phyloP scores from a whole-genome alignment of 805 yeast species.

The Pichia exigua region DNA sequence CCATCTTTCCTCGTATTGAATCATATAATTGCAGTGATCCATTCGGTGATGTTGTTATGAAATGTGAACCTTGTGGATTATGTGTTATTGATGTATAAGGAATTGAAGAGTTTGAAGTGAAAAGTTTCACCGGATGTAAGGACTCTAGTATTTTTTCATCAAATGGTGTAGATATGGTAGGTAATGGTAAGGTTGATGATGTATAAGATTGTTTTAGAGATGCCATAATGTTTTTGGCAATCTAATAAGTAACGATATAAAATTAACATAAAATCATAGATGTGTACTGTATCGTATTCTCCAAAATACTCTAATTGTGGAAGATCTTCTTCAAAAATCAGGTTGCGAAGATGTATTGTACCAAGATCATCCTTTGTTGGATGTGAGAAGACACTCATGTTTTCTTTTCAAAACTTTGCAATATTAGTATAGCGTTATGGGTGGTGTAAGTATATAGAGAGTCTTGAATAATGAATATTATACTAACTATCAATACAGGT shows the following conservation, averaged over 20 bases:
- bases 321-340: no score
- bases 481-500: constrained; percentile 1
- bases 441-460: constrained; percentile 1
- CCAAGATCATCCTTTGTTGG: no score
- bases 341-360: no score
- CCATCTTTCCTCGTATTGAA: constrained; percentile 54
- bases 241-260: no score
- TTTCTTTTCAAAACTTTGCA: neutral
- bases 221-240: neutral
- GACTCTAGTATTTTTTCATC: neutral
- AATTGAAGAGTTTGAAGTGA: constrained; percentile 36
- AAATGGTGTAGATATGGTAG: neutral
- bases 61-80: constrained; percentile 75
- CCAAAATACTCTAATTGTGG: no score
- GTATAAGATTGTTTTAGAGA: neutral
- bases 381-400: neutral
- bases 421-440: neutral
- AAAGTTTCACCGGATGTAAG: constrained; percentile 30
- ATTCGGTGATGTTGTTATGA: constrained; percentile 71
- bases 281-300: no score
- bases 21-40: constrained; percentile 83
- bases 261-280: no score
- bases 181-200: neutral
- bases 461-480: no score
- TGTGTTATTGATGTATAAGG: constrained; percentile 66